phyloP scores from a whole-genome alignment of 1,139 yeast species.

The Diutina siamensis region DNA sequence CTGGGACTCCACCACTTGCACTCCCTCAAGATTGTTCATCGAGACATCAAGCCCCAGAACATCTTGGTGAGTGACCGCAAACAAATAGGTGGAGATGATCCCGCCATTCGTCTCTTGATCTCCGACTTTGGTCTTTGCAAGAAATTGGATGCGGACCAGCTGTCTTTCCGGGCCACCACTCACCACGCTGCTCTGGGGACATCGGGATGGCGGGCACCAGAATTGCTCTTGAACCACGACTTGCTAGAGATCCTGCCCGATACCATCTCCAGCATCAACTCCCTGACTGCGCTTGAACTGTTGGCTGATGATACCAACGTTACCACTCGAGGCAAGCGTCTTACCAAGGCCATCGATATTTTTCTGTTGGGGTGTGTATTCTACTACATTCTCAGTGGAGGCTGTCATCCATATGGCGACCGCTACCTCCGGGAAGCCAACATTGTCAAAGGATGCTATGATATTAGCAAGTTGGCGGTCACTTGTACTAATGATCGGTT shows the following conservation, averaged over 20 bases:
- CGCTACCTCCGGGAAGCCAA: conserved; percentile 79
- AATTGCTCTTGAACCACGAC: conserved; percentile 44
- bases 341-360: conserved; percentile 87
- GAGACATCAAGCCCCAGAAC: conserved; percentile 95
- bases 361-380: conserved; percentile 93
- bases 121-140: conserved; percentile 96
- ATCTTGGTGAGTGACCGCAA: conserved; percentile 71
- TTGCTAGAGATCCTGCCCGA: conserved; percentile 30
- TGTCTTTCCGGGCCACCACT: conserved; percentile 85
- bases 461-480: conserved; percentile 32
- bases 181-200: conserved; percentile 90
- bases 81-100: conserved; percentile 3
- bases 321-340: conserved; percentile 32
- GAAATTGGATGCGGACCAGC: conserved; percentile 81
- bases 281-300: conserved; percentile 10
- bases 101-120: conserved; percentile 51
- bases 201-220: conserved; percentile 98
- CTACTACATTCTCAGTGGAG: conserved; percentile 72
- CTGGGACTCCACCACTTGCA: conserved; percentile 83
- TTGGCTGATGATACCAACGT: conserved; percentile 8
- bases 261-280: conserved; percentile 25
- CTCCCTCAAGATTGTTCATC: conserved; percentile 82
- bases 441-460: conserved; percentile 63
- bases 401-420: conserved; percentile 93
- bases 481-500: conserved; percentile 34